A percentile compares a stretch with the other conserved stretches of the same genome.
Evolutionary conservation across 768 basidiomycete species (phyloP).

Genomic region (Cytidiella melzeri): DNA sequence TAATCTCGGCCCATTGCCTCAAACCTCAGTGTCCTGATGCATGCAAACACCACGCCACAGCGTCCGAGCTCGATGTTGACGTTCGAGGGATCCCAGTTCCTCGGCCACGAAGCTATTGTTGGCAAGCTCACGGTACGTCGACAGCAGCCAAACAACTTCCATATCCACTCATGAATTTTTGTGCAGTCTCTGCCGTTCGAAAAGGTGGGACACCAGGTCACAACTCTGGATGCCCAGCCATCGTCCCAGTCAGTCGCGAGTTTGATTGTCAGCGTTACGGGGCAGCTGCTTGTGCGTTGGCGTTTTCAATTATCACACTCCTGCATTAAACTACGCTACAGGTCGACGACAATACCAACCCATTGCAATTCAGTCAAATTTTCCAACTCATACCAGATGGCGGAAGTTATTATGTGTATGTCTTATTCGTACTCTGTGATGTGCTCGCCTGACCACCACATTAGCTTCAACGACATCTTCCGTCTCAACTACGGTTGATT

Average conservation of each 20-base stretch:
- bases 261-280: conserved; percentile 84
- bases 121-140: conserved; percentile 67
- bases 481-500: conserved; percentile 68
- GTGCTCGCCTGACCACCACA: conserved; percentile 5
- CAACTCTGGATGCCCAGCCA: conserved; percentile 86
- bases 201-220: conserved; percentile 73
- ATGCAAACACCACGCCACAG: conserved; percentile 36
- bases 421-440: conserved; percentile 12
- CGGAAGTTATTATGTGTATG: conserved; percentile 79
- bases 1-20: conserved; percentile 18
- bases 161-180: not conserved
- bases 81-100: conserved; percentile 61
- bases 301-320: not conserved
- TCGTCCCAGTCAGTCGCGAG: conserved; percentile 52
- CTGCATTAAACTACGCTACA: conserved; percentile 21
- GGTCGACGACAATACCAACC: conserved; percentile 77
- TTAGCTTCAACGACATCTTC: conserved; percentile 86
- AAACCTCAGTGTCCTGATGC: not conserved
- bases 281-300: conserved; percentile 59
- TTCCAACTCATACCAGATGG: conserved; percentile 87
- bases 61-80: conserved; percentile 78
- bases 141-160: not conserved
- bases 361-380: conserved; percentile 86
- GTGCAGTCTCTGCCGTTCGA: conserved; percentile 65
- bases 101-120: conserved; percentile 49